Evolutionary conservation across 257 asterid genomes (phyloP).

Genomic region (Primulina tabacum): DNA sequence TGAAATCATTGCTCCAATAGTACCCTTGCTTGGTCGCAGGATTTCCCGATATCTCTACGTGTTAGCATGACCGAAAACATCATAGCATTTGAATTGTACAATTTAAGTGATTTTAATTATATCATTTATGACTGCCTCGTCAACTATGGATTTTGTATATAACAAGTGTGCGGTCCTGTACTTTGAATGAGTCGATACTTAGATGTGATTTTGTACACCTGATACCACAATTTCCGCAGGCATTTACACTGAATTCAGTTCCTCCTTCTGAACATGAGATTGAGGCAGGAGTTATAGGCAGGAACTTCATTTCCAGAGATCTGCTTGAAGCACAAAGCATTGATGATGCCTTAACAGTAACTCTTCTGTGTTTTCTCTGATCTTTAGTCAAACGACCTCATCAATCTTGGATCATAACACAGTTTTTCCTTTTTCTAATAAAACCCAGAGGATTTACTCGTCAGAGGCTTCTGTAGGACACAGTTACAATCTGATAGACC

Average conservation of each 20-base stretch:
- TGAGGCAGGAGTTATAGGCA: conserved; percentile 65
- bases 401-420: neutral
- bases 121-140: too few relatives aligned
- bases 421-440: conserved; percentile 16
- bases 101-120: too few relatives aligned
- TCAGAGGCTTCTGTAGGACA: conserved; percentile 75
- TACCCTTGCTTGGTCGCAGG: too few relatives aligned
- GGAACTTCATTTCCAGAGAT: conserved; percentile 79
- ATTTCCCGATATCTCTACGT: too few relatives aligned
- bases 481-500: conserved; percentile 73
- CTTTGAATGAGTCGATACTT: neutral
- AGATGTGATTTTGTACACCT: neutral
- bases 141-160: neutral
- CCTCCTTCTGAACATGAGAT: conserved; percentile 73
- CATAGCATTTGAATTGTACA: too few relatives aligned
- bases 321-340: conserved; percentile 71
- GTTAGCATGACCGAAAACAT: too few relatives aligned
- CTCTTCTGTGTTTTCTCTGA: conserved; percentile 12
- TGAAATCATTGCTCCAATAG: neutral
- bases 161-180: neutral
- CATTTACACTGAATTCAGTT: conserved; percentile 78
- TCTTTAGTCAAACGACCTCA: neutral
- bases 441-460: conserved; percentile 60
- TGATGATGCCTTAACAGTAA: conserved; percentile 68
- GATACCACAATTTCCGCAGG: conserved; percentile 37